Conservation (phyloP, 1,284 basidiomycete genomes). For the Jaminaea rosea region DNA sequence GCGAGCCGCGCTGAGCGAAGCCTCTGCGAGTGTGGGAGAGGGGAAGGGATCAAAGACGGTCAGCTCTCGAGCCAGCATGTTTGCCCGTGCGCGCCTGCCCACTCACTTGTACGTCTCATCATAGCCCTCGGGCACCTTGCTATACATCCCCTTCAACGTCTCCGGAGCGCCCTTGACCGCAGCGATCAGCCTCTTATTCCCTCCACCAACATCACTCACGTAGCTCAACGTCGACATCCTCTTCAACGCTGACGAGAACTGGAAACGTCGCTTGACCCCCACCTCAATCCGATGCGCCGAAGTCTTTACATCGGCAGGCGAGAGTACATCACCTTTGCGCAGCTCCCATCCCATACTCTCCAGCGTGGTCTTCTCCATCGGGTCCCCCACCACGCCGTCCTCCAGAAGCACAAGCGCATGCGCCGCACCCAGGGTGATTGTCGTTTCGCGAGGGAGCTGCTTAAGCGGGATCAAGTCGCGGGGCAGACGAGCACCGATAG, state of each 20-base stretch:
- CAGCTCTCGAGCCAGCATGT: too few species aligned
- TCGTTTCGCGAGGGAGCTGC: slow-evolving; percentile 67
- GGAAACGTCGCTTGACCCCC: slow-evolving; percentile 41
- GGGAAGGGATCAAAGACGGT: too few species aligned
- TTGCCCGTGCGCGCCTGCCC: too few species aligned
- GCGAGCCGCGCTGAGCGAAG: slow-evolving; percentile 42
- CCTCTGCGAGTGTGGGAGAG: too few species aligned
- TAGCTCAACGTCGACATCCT: slow-evolving; percentile 43
- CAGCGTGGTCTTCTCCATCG: slow-evolving; percentile 96
- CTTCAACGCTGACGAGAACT: slow-evolving; percentile 45
- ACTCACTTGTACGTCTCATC: slow-evolving; percentile 45
- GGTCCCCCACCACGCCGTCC: slow-evolving; percentile 85
- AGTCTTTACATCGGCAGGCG: slow-evolving; percentile 20
- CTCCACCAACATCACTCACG: slow-evolving; percentile 17
- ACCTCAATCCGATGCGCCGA: slow-evolving; percentile 22
- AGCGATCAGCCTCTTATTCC: slow-evolving; percentile 24
- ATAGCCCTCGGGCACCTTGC: slow-evolving; percentile 37
- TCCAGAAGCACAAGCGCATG: slow-evolving; percentile 91
- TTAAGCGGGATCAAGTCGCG: slow-evolving; percentile 68
- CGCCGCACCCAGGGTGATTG: slow-evolving; percentile 78
- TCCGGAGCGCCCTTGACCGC: slow-evolving; percentile 45
- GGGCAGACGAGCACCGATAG: slow-evolving; percentile 54
- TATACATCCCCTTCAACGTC: slow-evolving; percentile 41
- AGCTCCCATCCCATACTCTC: slow-evolving; percentile 86
- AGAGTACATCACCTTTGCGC: slow-evolving; percentile 55